phyloP scores from a whole-genome alignment of 2,329 filamentous ascomycete species.

The Colletotrichum salicis region DNA sequence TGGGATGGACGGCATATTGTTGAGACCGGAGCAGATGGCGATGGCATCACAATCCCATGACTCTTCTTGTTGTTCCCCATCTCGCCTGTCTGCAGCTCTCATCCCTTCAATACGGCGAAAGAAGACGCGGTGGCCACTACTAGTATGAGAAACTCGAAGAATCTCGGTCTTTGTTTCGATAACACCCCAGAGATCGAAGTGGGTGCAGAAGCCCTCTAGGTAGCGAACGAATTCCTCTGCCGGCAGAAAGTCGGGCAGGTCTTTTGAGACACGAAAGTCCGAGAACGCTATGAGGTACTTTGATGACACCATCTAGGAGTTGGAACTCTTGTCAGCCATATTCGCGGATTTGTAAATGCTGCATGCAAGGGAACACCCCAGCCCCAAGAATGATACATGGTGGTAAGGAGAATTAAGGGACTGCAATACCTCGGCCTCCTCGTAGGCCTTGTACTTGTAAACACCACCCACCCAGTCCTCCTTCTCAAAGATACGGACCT shows the following conservation, averaged over 20 bases:
- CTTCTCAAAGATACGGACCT: slow-evolving; percentile 57
- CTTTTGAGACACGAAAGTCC: slow-evolving; percentile 55
- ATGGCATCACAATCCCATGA: slow-evolving; percentile 56
- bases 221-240: slow-evolving; percentile 54
- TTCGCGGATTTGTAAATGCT: no score
- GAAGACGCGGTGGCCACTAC: background rate
- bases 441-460: slow-evolving; percentile 58
- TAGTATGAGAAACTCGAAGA: slow-evolving; percentile 38
- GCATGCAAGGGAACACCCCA: no score
- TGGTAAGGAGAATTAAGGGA: background rate
- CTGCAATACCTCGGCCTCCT: slow-evolving; percentile 54
- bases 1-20: slow-evolving; percentile 53
- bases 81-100: background rate
- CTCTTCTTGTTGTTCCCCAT: background rate
- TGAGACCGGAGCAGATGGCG: slow-evolving; percentile 57
- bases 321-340: background rate
- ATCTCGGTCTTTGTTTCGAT: slow-evolving; percentile 51
- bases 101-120: slow-evolving; percentile 25
- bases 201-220: slow-evolving; percentile 51
- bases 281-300: slow-evolving; percentile 63
- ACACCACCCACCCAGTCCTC: slow-evolving; percentile 57
- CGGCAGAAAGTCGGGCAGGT: slow-evolving; percentile 57
- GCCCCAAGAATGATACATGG: background rate
- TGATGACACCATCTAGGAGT: slow-evolving; percentile 55
- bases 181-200: slow-evolving; percentile 49